Evolutionary conservation across 148 eudicot genomes (phyloP).

Genomic region (Linanthus parryae): DNA sequence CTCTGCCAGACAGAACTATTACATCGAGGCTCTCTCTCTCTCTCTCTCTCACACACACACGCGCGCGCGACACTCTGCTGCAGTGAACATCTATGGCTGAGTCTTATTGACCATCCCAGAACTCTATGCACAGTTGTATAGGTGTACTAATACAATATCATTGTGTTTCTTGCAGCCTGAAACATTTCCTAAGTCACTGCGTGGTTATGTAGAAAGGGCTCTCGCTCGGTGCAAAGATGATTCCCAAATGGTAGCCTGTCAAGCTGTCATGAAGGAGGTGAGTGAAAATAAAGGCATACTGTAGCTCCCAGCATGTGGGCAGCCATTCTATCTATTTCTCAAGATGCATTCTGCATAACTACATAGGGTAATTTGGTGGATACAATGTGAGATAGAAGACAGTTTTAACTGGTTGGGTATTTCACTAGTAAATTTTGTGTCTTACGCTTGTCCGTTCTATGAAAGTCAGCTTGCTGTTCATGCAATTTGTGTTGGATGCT

Average conservation of each 20-base stretch:
- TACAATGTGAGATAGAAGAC: neutral
- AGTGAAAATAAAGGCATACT: neutral
- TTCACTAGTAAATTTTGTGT: neutral
- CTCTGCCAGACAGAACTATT: too few relatives aligned
- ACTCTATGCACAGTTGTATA: too few relatives aligned
- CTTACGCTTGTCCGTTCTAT: too few relatives aligned
- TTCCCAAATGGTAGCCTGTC: slow-evolving; percentile 66
- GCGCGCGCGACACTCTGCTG: too few relatives aligned
- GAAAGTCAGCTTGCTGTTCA: too few relatives aligned
- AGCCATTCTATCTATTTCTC: too few relatives aligned
- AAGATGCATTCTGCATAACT: neutral
- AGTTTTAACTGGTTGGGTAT: neutral
- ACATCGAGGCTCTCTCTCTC: too few relatives aligned
- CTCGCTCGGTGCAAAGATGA: slow-evolving; percentile 96
- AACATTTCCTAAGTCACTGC: slow-evolving; percentile 78
- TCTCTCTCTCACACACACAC: too few relatives aligned
- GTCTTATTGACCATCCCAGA: too few relatives aligned
- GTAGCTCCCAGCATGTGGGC: neutral
- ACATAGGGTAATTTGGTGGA: neutral
- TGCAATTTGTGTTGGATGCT: too few relatives aligned
- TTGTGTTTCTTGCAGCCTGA: slow-evolving; percentile 48
- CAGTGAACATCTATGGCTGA: too few relatives aligned
- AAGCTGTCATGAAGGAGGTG: slow-evolving; percentile 86
- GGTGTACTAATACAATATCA: neutral
- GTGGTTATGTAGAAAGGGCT: slow-evolving; percentile 98